Conservation (phyloP, 2,329 filamentous ascomycete species). For the Aspergillus ustus region DNA sequence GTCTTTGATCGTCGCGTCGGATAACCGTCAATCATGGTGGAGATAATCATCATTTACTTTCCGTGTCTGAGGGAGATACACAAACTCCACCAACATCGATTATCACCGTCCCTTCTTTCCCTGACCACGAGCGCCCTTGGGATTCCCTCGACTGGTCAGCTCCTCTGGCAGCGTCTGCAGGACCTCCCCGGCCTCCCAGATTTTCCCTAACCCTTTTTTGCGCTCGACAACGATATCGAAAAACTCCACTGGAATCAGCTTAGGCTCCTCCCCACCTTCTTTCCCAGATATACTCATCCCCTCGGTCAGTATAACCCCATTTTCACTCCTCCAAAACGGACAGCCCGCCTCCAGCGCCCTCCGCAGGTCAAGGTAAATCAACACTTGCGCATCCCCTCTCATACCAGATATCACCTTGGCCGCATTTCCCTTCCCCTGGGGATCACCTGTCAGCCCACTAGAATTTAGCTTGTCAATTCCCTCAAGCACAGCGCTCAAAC, state of each 20-base stretch:
- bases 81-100: not conserved
- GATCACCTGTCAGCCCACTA: not conserved
- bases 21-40: not conserved
- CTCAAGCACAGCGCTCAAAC: slow-evolving; percentile 46
- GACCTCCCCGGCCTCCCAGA: slow-evolving; percentile 64
- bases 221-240: slow-evolving; percentile 77
- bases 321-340: slow-evolving; percentile 79
- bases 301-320: slow-evolving; percentile 70
- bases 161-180: slow-evolving; percentile 54
- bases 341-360: slow-evolving; percentile 66
- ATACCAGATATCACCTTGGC: slow-evolving; percentile 74
- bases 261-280: slow-evolving; percentile 39
- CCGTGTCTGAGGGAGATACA: not conserved
- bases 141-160: slow-evolving; percentile 45
- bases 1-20: not conserved
- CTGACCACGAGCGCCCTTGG: slow-evolving; percentile 30
- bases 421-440: not conserved
- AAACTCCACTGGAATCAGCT: slow-evolving; percentile 67
- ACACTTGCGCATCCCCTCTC: slow-evolving; percentile 74
- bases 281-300: slow-evolving; percentile 57
- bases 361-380: slow-evolving; percentile 77
- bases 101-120: slow-evolving; percentile 3
- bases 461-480: slow-evolving; percentile 12
- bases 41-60: not conserved
- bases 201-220: slow-evolving; percentile 70